Conservation (phyloP, 2,329 filamentous ascomycete species). For the Botrytis fragariae region DNA sequence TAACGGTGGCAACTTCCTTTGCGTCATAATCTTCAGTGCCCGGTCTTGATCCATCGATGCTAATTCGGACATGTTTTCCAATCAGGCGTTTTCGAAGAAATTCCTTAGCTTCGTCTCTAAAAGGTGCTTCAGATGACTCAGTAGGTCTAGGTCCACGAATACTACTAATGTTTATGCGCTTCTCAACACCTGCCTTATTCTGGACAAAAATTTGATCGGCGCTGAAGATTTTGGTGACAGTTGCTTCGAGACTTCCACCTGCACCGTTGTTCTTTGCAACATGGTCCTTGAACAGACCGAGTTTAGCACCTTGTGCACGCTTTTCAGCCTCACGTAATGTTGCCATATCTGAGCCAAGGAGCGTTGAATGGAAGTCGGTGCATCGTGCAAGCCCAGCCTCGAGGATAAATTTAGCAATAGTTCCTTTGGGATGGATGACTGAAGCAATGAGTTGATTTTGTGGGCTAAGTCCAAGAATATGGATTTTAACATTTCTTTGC, state of each 20-base stretch:
- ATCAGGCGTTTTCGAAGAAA: conserved; percentile 91
- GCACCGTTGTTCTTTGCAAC: conserved; percentile 64
- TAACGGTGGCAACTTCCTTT: conserved; percentile 88
- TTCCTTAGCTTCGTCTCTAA: conserved; percentile 91
- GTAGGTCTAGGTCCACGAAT: conserved; percentile 87
- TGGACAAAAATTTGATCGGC: conserved; percentile 87
- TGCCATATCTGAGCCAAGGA: conserved; percentile 87
- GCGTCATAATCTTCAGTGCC: conserved; percentile 90
- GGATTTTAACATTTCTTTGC: conserved; percentile 80
- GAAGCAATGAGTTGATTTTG: conserved; percentile 89
- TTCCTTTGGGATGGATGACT: conserved; percentile 84
- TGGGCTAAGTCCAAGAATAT: conserved; percentile 81
- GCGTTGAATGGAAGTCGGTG: conserved; percentile 91
- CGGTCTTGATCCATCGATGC: conserved; percentile 85
- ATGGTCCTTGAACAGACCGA: conserved; percentile 79
- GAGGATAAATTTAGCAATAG: conserved; percentile 87
- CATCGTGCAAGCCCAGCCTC: conserved; percentile 87
- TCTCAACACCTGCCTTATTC: conserved; percentile 80
- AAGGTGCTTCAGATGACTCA: conserved; percentile 83
- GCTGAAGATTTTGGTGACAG: conserved; percentile 79
- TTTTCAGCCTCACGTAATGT: conserved; percentile 82
- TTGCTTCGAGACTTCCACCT: conserved; percentile 69
- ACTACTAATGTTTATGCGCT: conserved; percentile 88
- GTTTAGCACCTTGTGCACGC: conserved; percentile 71
- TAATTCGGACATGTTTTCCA: conserved; percentile 89